Evolutionary conservation across 768 basidiomycete genomes (phyloP).

Genomic region (Grammothele lineata): DNA sequence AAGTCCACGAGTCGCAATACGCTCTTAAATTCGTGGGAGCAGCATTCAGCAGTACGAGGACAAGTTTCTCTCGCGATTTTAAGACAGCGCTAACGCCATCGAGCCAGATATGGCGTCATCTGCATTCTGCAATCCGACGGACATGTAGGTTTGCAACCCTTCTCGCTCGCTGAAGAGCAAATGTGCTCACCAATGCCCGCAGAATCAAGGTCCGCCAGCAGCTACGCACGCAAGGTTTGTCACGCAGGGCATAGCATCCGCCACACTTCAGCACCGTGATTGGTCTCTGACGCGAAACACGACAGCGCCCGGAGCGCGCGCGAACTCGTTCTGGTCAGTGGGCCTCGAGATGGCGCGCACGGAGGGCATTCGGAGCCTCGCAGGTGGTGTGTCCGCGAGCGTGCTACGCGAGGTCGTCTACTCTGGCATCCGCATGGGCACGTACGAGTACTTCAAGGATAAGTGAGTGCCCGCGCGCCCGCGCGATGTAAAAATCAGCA

Average conservation of each 20-base stretch:
- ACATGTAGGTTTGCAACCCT: conserved; percentile 24
- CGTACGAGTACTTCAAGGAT: conserved; percentile 37
- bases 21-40: conserved; percentile 27
- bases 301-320: conserved; percentile 24
- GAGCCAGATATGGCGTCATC: conserved; percentile 31
- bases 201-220: conserved; percentile 32
- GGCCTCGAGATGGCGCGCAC: conserved; percentile 30
- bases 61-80: not conserved
- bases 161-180: too few relatives aligned
- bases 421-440: conserved; percentile 31
- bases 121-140: conserved; percentile 32
- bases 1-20: conserved; percentile 19
- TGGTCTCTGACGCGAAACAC: too few relatives aligned
- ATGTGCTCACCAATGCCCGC: not conserved
- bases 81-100: not conserved
- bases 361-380: conserved; percentile 29
- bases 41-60: conserved; percentile 28
- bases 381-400: conserved; percentile 31
- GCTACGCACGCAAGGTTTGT: conserved; percentile 27
- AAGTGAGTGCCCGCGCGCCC: conserved; percentile 17
- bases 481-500: not conserved
- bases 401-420: conserved; percentile 34
- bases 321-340: conserved; percentile 31
- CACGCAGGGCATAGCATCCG: too few relatives aligned
- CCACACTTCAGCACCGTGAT: too few relatives aligned